Evolutionary conservation across 441 rosid species (phyloP), one percentile per base, ranked within the genome.

Genomic region (Erysimum cheiri): DNA sequence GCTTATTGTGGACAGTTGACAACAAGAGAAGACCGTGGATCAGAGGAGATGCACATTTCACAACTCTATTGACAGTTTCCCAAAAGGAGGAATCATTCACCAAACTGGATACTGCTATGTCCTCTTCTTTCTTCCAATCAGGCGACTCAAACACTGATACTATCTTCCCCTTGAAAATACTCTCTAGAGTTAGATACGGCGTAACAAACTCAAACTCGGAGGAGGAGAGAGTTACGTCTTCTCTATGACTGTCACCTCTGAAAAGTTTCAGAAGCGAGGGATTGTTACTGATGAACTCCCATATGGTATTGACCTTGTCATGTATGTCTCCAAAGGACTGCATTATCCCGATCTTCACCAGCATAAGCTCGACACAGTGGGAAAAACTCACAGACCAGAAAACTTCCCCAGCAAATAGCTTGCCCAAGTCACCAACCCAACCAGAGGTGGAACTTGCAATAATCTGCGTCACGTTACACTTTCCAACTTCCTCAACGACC

Each of bases 301-400:
- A 64, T 5, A 84, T 49, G 35, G 35, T 14, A 73, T 68, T 82
- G 43, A 78, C 82, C 28, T 75, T 77, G 3, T 76, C 77, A 67
- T 82, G 14, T 54, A 75, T 53, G 44, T 46, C 71, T 63, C 15
- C 61, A 40, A 78, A 43, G 7, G 69, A 55, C 41, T 36, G 68
- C 63, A 77, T 35, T 28, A 13, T 66, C 13, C 77, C 78, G 9
- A 85, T 74, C 46, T 74, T 75, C 53, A 69, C 70, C 17, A 87
- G 74, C 80, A 89, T 81, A 54, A 84, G 81, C 74, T 81, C 80
- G 9, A 85, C 71, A 71, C 85, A 87, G 24, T 80, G 81, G 14
- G 88, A 83, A 40, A 84, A 64, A 64, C 86, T 71, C 43, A 78
- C 67, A 17, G 79, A 75, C 91, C 93, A 85, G 54, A 83, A 83